phyloP scores from a whole-genome alignment of 352 stramenopile genomes.

The Phytophthora fragariae region DNA sequence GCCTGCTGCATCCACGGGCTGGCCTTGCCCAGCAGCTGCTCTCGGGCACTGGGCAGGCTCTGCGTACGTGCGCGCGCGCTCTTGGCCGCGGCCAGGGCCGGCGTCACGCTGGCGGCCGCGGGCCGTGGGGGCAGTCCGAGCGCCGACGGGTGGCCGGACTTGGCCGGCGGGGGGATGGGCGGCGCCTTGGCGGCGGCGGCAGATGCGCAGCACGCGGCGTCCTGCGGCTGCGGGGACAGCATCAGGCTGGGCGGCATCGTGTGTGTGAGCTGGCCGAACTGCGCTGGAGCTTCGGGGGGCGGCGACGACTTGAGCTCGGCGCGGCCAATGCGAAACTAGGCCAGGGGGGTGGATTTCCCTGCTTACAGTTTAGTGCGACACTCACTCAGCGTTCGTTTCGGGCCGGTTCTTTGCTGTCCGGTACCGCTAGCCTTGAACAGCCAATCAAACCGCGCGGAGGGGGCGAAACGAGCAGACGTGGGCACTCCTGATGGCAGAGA shows the following conservation, averaged over 20 bases:
- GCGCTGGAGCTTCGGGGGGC: constrained; percentile 3
- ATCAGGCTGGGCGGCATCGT: constrained; percentile 35
- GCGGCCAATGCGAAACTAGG: constrained; percentile 34
- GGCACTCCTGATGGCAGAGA: constrained; percentile 15
- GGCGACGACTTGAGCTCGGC: constrained; percentile 4
- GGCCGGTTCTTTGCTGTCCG: background rate
- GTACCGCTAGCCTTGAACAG: background rate
- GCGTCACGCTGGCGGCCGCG: constrained; percentile 22
- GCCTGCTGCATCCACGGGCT: constrained; percentile 36
- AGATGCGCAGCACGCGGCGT: constrained; percentile 9
- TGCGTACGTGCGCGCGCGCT: constrained; percentile 38
- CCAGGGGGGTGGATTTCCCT: too few species aligned
- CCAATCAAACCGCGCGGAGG: background rate
- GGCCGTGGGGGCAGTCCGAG: constrained; percentile 19
- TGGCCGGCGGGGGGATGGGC: background rate
- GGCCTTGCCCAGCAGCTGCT: constrained; percentile 16
- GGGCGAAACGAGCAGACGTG: constrained; percentile 14
- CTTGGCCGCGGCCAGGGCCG: background rate
- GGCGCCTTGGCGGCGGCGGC: constrained; percentile 17
- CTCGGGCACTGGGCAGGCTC: constrained; percentile 31
- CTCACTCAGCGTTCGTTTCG: constrained; percentile 15
- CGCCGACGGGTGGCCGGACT: constrained; percentile 9
- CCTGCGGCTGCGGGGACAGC: constrained; percentile 32
- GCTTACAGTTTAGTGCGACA: constrained; percentile 18
- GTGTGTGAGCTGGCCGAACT: background rate